Conservation (phyloP, 805 yeast species). For the Saccharomycopsis malanga region DNA sequence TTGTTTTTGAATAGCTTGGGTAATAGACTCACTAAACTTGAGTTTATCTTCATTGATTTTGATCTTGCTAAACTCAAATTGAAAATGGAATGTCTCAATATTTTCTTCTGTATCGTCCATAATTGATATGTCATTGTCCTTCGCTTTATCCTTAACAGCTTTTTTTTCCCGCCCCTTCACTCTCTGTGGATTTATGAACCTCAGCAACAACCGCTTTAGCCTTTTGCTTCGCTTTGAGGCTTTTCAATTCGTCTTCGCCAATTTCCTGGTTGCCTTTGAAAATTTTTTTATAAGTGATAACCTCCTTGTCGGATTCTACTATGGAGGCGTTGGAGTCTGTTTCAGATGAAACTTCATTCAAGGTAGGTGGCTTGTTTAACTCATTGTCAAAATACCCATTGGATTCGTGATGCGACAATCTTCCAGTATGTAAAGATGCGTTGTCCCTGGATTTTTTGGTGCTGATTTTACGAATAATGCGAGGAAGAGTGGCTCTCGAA, state of each 20-base stretch:
- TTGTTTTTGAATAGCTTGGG: slow-evolving; percentile 7
- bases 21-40: slow-evolving; percentile 18
- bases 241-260: slow-evolving; percentile 5
- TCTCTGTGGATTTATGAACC: too few species aligned
- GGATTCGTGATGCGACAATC: neutral
- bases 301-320: slow-evolving; percentile 10
- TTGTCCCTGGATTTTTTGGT: slow-evolving; percentile 4
- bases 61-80: slow-evolving; percentile 20
- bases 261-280: slow-evolving; percentile 14
- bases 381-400: neutral
- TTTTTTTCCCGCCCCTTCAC: neutral
- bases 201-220: neutral
- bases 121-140: neutral
- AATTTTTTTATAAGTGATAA: slow-evolving; percentile 18
- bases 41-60: slow-evolving; percentile 17
- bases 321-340: neutral
- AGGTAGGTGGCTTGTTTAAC: neutral
- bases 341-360: slow-evolving; percentile 10
- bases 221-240: slow-evolving; percentile 2
- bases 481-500: slow-evolving; percentile 8
- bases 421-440: neutral
- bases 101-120: slow-evolving; percentile 13
- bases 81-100: slow-evolving; percentile 18
- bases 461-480: slow-evolving; percentile 13
- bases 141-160: neutral